Base-by-base conservation (phyloP, 2,329 filamentous ascomycete species). In the Grosmannia huntii region DNA sequence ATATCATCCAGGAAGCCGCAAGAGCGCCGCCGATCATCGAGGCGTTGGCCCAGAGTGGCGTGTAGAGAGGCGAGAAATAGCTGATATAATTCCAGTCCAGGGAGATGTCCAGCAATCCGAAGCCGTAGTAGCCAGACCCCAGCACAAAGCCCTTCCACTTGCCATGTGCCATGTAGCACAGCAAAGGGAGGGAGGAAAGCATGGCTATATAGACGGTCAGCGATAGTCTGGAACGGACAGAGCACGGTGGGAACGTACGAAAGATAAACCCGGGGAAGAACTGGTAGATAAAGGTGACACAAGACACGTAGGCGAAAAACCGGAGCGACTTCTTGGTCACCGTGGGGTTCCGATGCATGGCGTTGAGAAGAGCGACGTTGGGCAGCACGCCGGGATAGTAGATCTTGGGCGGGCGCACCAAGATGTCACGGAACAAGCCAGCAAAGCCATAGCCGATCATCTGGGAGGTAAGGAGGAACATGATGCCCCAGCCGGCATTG, bases 11-110 rank as follows among this genome's bases (percentile, higher is more conserved):
- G 0, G n/a, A 65, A 62, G 56, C 63, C 62, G 28, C 65, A 63
- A 67, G 60, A 1, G 71, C 11, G 53, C 71, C 71, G 0, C 72
- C 73, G 27, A 73, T 66, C 25, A 69, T 62, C 1, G 65, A 67
- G 63, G 74, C 76, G 25, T 69, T 65, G 4, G 71, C 59, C 2
- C 69, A 73, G 16, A 71, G 64, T 0, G 74, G 64, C 44, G 38
- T 65, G 53, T 27, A 70, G 5, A 67, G 60, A 0, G 72, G 74
- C 54, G 68, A 66, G 62, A 68, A 73, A 5, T 75, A 60, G 12
- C 56, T 52, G 55, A 75, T 69, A 59, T 75, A 75, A 60, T 74
- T 69, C 71, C 74, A 76, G 60, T 76, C 74, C 33, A 76, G 70
- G 7, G 68, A 73, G 27, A 73, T 51, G 7, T 63, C 68, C 12